Evolutionary conservation across 2,329 filamentous ascomycete species (phyloP).

Genomic region (Fusarium nisikadoi): DNA sequence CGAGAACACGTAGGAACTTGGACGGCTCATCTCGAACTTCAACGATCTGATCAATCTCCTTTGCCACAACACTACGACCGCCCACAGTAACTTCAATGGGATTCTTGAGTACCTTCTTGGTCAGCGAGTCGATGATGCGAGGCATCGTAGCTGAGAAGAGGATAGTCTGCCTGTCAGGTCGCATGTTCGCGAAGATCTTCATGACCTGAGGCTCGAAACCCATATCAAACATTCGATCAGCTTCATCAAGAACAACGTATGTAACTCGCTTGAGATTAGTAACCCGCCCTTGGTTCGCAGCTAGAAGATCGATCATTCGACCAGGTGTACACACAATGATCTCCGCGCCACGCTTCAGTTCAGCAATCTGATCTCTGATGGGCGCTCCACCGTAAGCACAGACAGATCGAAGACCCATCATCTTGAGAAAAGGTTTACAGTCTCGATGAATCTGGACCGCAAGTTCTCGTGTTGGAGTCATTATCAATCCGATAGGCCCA

Average conservation of each 20-base stretch:
- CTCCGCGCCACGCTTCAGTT: constrained; percentile 93
- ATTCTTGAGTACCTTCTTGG: constrained; percentile 85
- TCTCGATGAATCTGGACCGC: constrained; percentile 94
- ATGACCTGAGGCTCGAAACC: constrained; percentile 98
- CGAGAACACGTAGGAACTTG: constrained; percentile 86
- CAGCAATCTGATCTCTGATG: constrained; percentile 97
- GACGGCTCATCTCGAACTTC: constrained; percentile 84
- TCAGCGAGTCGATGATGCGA: constrained; percentile 88
- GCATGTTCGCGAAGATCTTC: constrained; percentile 92
- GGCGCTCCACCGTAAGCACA: constrained; percentile 95
- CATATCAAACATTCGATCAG: constrained; percentile 99
- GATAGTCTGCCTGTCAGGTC: constrained; percentile 92
- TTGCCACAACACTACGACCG: constrained; percentile 85
- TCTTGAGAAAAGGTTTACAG: constrained; percentile 93
- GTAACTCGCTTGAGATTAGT: constrained; percentile 90
- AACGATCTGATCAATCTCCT: constrained; percentile 92
- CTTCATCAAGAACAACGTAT: constrained; percentile 96
- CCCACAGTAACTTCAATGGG: constrained; percentile 94
- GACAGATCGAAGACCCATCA: constrained; percentile 83
- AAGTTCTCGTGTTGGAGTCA: constrained; percentile 94
- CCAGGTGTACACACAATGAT: constrained; percentile 96
- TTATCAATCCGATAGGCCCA: constrained; percentile 86
- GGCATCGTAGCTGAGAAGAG: constrained; percentile 98
- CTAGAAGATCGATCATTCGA: constrained; percentile 93
- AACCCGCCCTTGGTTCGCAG: constrained; percentile 92